Base-by-base conservation (phyloP, 306 rosid genomes). In the Delonix regia region DNA sequence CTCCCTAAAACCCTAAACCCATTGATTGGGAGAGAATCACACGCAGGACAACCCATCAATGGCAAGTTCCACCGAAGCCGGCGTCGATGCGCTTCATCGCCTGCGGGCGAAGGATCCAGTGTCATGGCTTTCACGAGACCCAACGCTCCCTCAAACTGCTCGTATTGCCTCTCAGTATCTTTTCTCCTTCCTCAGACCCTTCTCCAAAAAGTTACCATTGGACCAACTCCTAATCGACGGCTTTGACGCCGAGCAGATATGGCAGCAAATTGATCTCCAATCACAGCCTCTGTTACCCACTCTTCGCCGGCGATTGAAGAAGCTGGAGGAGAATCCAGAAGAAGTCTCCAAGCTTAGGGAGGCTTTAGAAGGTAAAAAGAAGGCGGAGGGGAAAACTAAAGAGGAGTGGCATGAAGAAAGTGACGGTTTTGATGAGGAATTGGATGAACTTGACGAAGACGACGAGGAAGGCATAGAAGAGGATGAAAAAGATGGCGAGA, bases 261-360 rank as follows among this genome's bases (percentile, higher is more conserved):
- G 99, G 99, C 97, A 95, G 78, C 99, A 95, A 83, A 89, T 91
- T 30, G 99, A 95, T 57, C 84, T 95, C 71, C 98, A 89, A 83
- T 85, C 98, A 0, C 94, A 89, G 81, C 97, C 98, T 10, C 88
- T 95, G 0, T 19, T 95, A 41, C 82, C 92, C 72, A 76, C 76
- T 9, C 73, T 95, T 45, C 90, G 89, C 55, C 92, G 99, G 70
- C 91, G 88, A 14, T 30, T 93, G 85, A 93, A 84, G 75, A 90
- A 83, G 61, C 64, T 87, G 52, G 84, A 71, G 34, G 87, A 89
- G 70, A 85, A 87, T 34, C 96, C 96, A 5, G 81, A 79, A 21
- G 92, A 78, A 77, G 81, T 93, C 61, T 69, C 47, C 24, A 80
- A 27, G 87, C 83, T 89, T 38, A 86, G 39, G 77, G 80, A 63